These are phyloP conservation scores for Tulasnella sp. DNA, from an alignment of 768 basidiomycete genomes.

Conservation along the genomic window DNA sequence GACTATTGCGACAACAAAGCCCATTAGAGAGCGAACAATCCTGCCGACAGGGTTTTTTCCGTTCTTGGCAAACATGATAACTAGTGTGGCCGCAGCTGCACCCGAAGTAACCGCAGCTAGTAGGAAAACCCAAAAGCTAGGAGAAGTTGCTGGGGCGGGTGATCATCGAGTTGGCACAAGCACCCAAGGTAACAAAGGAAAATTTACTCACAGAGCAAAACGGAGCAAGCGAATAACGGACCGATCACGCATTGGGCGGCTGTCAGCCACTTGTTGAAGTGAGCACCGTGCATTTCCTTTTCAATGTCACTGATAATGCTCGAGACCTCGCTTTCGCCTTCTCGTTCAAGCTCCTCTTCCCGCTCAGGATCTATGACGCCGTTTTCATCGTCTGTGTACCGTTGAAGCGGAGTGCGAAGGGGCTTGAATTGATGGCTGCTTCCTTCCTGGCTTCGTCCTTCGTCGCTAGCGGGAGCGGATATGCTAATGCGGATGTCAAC, in stretches of 20 bases:
- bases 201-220: conserved; percentile 66
- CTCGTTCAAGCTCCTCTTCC: conserved; percentile 27
- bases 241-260: conserved; percentile 78
- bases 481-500: conserved; percentile 50
- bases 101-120: conserved; percentile 22
- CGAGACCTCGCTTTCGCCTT: conserved; percentile 31
- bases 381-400: neutral
- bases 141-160: conserved; percentile 5
- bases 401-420: neutral
- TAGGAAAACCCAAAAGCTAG: conserved; percentile 20
- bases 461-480: conserved; percentile 42
- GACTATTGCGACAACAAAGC: conserved; percentile 83
- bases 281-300: conserved; percentile 56
- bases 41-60: conserved; percentile 57
- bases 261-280: conserved; percentile 77
- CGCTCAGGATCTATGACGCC: neutral
- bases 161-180: neutral
- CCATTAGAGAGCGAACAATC: conserved; percentile 78
- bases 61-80: conserved; percentile 38
- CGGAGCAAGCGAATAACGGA: conserved; percentile 67
- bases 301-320: conserved; percentile 51
- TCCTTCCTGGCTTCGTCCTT: conserved; percentile 21
- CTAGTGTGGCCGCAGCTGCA: conserved; percentile 28
- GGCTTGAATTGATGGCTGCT: conserved; percentile 10
- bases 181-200: neutral